Base-by-base conservation (phyloP, 1,284 basidiomycete genomes). In the Heterobasidion irregulare region DNA sequence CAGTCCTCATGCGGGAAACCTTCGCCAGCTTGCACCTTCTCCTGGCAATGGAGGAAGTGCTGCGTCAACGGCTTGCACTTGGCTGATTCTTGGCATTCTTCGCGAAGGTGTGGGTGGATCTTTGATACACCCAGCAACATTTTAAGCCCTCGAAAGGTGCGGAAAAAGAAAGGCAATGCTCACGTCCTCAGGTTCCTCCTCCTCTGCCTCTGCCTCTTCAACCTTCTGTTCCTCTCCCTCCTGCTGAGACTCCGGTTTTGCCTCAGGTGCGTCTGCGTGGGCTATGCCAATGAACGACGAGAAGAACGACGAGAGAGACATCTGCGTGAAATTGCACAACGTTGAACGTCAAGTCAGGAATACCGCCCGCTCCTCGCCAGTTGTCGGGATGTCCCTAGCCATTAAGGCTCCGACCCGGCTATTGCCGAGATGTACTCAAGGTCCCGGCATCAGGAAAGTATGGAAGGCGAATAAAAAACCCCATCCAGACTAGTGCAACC, bases 1-100 rank as follows among this genome's bases (percentile, higher is more conserved):
- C 92, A 95, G 68, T 93, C 90, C 77, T 95, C 92, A 60, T 82
- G 82, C 68, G 90, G 84, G 80, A 82, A 92, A 50, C 91, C 92
- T 65, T 94, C 69, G 45, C 93, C 93, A 35, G 74, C 77, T 58
- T 84, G 74, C 53, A 95, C 84, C 73, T 92, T 93, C 71, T 95
- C 89, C 66, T 89, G 80, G 72, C 94, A 97, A 67, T 94, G 89
- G 61, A 88, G 80, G 72, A 96, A 96, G 75, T 97, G 94, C 70
- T 90, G 84, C 48, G 85, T 77, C 59, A 86, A 71, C 47, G 82
- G 73, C 52, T 78, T 79, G 66, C 94, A 96, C 63, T 86, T 82
- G 18, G 79, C 70, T 34, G 80, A 73, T 61, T 81, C 68, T 66
- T 86, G 78, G 72, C 91, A 94, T 61, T 89, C 89, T 56, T 89